Evolutionary conservation across 768 basidiomycete genomes (phyloP), one percentile per base, ranked within the genome.

Genomic region (Termitomyces sp.): DNA sequence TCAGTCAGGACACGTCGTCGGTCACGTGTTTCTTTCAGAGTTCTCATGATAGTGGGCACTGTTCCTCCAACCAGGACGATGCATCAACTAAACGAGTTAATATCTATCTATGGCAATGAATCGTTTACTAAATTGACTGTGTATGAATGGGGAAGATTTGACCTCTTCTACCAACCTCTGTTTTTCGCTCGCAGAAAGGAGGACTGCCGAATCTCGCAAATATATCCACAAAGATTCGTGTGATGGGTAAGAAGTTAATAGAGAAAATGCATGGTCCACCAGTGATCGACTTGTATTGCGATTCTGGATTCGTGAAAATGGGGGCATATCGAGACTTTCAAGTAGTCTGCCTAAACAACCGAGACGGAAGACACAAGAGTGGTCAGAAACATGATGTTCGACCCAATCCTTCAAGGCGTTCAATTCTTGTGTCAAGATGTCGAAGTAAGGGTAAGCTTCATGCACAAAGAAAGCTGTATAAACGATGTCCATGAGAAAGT

Each of bases 141-240:
- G 22, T 27, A 52, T 39, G 7, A 52, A 18, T 18, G 51, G 9
- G 20, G 48, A 61, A 36, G 56, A 51, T 34, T 48, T 20, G 13
- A 63, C 43, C 41, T 53, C 47, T 34, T 57, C 53, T 13, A 63
- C 5, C 37, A 61, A 26, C 3, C 24, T 32, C 22, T 29, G 42
- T 48, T 49, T 59, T 27, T 56, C 50, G 14, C 27, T 46, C 2
- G 34, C 20, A 10, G 55, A 20, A 41, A 64, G 55, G 9, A 54
- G 48, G 18, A 37, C 27, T 2, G 53, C 36, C 12, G 56, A 53
- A 24, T 61, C 63, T 20, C 83, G 77, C 46, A 84, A 59, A 69
- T 85, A 87, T 60, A 84, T 70, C 86, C 87, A 88, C 18, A 88
- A 73, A 0, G 87, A 69, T 64, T 88, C 85, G 58, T 86, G 82